These are phyloP conservation scores for Ceriops zippeliana DNA, from an alignment of 345 rosid species.

Conservation along the genomic window DNA sequence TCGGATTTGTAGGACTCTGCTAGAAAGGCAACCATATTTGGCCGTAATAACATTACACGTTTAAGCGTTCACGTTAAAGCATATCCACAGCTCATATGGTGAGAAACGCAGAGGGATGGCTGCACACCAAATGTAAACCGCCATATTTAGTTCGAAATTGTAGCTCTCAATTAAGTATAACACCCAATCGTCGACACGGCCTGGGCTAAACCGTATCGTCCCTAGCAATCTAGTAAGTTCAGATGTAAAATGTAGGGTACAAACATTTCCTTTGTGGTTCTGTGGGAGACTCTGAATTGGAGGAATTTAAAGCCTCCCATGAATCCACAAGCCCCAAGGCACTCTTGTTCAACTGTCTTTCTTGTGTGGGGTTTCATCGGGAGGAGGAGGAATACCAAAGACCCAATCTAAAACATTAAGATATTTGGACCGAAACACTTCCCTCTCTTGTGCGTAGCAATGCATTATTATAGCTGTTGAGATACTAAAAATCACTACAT, in stretches of 20 bases:
- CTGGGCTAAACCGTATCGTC: no score
- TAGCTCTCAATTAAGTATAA: no score
- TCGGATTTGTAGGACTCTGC: no score
- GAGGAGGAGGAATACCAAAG: conserved; percentile 75
- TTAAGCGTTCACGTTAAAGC: no score
- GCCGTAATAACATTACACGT: no score
- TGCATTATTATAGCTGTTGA: conserved; percentile 92
- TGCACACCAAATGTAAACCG: no score
- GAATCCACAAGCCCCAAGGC: background rate
- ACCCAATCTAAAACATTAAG: conserved; percentile 94
- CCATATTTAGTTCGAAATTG: no score
- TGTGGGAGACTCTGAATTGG: background rate
- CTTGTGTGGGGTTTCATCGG: conserved; percentile 50
- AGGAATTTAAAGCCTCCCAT: background rate
- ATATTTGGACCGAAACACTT: conserved; percentile 89
- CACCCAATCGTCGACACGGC: no score
- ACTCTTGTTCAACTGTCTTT: conserved; percentile 19
- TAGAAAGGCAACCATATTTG: no score
- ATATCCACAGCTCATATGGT: no score
- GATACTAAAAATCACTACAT: conserved; percentile 78
- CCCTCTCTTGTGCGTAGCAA: conserved; percentile 89
- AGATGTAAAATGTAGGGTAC: background rate
- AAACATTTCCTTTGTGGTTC: background rate
- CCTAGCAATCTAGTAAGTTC: no score
- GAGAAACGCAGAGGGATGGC: no score